phyloP scores from a whole-genome alignment of 2,329 filamentous ascomycete species.

The Metarhizium brunneum region DNA sequence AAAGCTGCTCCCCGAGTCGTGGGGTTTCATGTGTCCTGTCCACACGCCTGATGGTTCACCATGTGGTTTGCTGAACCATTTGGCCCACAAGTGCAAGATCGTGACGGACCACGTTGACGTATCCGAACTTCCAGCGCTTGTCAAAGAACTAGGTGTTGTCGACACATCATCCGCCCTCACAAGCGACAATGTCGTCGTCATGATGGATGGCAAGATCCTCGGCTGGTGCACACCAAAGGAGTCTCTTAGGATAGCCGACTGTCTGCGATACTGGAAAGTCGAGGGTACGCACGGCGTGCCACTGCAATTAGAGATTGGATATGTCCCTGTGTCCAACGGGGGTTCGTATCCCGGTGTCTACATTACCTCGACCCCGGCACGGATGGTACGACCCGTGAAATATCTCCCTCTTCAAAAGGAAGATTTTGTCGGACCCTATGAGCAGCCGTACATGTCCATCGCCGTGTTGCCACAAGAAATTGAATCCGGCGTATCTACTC shows the following conservation, averaged over 20 bases:
- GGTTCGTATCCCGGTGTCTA: conserved; percentile 97
- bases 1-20: conserved; percentile 91
- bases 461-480: conserved; percentile 85
- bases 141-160: conserved; percentile 71
- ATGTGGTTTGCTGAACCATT: conserved; percentile 88
- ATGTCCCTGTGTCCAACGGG: conserved; percentile 75
- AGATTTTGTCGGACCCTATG: conserved; percentile 85
- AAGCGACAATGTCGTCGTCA: conserved; percentile 77
- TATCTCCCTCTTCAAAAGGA: conserved; percentile 79
- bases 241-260: conserved; percentile 73
- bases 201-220: conserved; percentile 81
- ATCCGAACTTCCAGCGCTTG: conserved; percentile 62
- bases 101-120: conserved; percentile 67
- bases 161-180: conserved; percentile 67
- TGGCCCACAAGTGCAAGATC: conserved; percentile 90
- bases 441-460: conserved; percentile 98
- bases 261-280: conserved; percentile 91
- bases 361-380: conserved; percentile 76
- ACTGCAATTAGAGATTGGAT: conserved; percentile 79
- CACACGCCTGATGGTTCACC: conserved; percentile 95
- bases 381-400: conserved; percentile 87
- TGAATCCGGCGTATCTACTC: conserved; percentile 77
- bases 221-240: conserved; percentile 85
- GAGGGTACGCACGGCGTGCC: conserved; percentile 75
- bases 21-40: conserved; percentile 95